Base-by-base conservation (phyloP, 1,139 yeast species). In the Candida gigantensis region DNA sequence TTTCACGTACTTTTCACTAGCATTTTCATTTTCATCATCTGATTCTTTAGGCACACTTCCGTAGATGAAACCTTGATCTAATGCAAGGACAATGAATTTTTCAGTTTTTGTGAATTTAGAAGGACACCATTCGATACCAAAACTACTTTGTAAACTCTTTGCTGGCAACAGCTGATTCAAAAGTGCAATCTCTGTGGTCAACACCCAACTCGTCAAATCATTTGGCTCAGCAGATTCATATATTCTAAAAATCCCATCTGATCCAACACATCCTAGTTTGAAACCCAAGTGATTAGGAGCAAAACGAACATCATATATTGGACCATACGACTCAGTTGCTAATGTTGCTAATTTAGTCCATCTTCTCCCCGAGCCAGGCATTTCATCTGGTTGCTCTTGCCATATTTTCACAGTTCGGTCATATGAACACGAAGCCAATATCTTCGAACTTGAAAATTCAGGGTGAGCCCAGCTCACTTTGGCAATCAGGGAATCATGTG, bases 401-500 rank as follows among this genome's bases (percentile, higher is more conserved):
- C 96, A 92, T 27, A 92, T 69, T 52, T 85, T 84, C 14, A 90
- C 82, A 0, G 96, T 85, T 39, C 95, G 75, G 55, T 92, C 98
- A 55, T 84, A 87, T 1, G 96, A 87, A 32, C 92, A 89, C 17
- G 94, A 80, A 0, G 96, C 96, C 20, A 92, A 62, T 5, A 92
- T 69, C 47, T 68, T 69, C 34, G 68, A 60, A 52, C 87, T 86
- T 4, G 96, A 94, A 58, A 81, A 89, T 57, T 89, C 95, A 1
- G 98, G 98, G 39, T 87, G 84, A 1, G 97, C 97, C 95, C 97
- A 92, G 36, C 81, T 79, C 5, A 92, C 70, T 48, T 84, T 79
- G 30, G 87, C 84, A 20, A 92, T 77, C 46, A 90, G 80, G 6
- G 95, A 83, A 51, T 92, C 96, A 56, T 92, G 98, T 1, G 97